These are phyloP conservation scores for Saitozyma sp. DNA, from an alignment of 768 basidiomycete genomes.

Conservation along the genomic window DNA sequence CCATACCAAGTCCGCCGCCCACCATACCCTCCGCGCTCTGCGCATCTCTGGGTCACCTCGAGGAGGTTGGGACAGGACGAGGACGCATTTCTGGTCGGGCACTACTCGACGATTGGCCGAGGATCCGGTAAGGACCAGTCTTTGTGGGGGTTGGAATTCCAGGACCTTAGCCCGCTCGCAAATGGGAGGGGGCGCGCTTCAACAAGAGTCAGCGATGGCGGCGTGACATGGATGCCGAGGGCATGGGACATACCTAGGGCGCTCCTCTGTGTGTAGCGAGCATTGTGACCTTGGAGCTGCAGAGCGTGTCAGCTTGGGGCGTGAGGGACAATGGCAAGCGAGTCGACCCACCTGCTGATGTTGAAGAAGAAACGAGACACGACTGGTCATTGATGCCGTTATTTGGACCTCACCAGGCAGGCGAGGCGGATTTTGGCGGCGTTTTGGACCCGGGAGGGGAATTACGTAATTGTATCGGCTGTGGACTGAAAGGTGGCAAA, in stretches of 20 bases:
- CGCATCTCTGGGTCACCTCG: constrained; percentile 31
- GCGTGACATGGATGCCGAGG: background rate
- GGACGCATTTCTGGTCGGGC: constrained; percentile 54
- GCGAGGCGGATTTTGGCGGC: too few species aligned
- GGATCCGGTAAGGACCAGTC: constrained; percentile 47
- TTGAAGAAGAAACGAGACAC: background rate
- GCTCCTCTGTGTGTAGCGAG: constrained; percentile 41
- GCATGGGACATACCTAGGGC: background rate
- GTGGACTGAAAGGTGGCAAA: too few species aligned
- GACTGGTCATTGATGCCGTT: too few species aligned
- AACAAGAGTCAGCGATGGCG: background rate
- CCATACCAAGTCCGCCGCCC: constrained; percentile 48
- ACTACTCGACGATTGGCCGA: constrained; percentile 39
- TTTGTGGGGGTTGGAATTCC: constrained; percentile 50
- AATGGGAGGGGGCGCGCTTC: constrained; percentile 18
- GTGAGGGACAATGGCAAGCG: too few species aligned
- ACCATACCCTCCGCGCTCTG: constrained; percentile 43
- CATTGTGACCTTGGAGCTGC: constrained; percentile 53
- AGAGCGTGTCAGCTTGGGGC: background rate
- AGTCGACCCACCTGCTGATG: constrained; percentile 14
- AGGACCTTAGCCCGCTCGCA: constrained; percentile 54
- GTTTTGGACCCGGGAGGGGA: too few species aligned
- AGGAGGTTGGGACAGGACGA: constrained; percentile 2
- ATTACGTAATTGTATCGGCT: too few species aligned
- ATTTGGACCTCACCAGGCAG: too few species aligned